These are phyloP conservation scores for Hypoxylon lienhwacheense DNA, from an alignment of 495 filamentous ascomycete genomes.

Conservation along the genomic window DNA sequence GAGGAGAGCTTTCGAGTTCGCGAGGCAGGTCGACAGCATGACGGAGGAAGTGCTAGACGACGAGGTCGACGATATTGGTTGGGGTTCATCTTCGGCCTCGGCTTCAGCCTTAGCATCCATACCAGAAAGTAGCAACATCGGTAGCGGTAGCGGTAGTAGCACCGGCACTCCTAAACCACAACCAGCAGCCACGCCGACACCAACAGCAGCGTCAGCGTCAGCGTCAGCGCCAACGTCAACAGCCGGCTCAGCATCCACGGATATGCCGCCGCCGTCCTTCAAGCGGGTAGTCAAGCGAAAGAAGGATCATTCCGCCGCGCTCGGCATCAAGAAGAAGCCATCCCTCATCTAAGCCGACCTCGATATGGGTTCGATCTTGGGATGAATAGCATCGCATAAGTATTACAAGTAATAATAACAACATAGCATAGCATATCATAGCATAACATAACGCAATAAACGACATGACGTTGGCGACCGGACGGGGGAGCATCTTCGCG, in stretches of 20 bases:
- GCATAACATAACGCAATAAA: background rate
- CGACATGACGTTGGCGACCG: background rate
- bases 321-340: conserved; percentile 93
- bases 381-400: background rate
- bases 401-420: background rate
- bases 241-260: conserved; percentile 24
- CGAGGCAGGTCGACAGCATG: conserved; percentile 45
- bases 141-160: too few species aligned
- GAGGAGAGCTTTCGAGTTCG: conserved; percentile 71
- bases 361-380: background rate
- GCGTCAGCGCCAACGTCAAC: conserved; percentile 36
- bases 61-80: conserved; percentile 25
- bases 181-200: background rate
- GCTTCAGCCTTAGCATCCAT: background rate
- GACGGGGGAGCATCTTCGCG: too few species aligned
- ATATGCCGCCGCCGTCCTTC: conserved; percentile 67
- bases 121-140: background rate
- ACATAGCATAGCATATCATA: conserved; percentile 22
- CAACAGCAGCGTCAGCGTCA: background rate
- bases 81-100: conserved; percentile 38
- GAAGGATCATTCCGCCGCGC: conserved; percentile 66
- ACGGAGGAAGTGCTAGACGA: conserved; percentile 56
- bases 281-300: conserved; percentile 81
- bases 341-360: conserved; percentile 41
- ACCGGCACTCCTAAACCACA: too few species aligned